Conservation (phyloP, 2,329 filamentous ascomycete species). For the Sphaceloma murrayae region DNA sequence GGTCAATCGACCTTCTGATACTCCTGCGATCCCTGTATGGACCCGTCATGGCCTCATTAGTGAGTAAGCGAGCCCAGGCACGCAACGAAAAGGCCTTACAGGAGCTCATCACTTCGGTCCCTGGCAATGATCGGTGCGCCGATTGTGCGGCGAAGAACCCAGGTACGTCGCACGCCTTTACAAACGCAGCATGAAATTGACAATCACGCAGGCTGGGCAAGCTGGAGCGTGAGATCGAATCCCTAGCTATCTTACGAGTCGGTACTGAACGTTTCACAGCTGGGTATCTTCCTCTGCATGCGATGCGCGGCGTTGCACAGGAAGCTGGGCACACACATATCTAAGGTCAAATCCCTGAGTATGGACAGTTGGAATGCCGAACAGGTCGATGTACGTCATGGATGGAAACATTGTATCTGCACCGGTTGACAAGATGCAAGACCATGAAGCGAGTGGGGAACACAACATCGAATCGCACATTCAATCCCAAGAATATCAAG, state of each 20-base stretch:
- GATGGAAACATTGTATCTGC: slow-evolving; percentile 37
- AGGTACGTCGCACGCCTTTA: slow-evolving; percentile 50
- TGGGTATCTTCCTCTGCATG: slow-evolving; percentile 94
- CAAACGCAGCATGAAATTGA: slow-evolving; percentile 23
- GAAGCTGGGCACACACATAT: slow-evolving; percentile 93
- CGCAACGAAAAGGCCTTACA: slow-evolving; percentile 90
- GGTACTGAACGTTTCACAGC: slow-evolving; percentile 39
- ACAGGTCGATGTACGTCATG: slow-evolving; percentile 73
- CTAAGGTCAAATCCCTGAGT: slow-evolving; percentile 95
- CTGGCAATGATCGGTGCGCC: slow-evolving; percentile 88
- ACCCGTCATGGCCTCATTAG: slow-evolving; percentile 54
- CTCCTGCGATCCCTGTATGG: slow-evolving; percentile 12
- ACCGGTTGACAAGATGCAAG: slow-evolving; percentile 44
- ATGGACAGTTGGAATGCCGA: slow-evolving; percentile 97
- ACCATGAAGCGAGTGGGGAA: slow-evolving; percentile 95
- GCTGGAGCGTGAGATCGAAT: slow-evolving; percentile 86
- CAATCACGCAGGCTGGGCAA: slow-evolving; percentile 67
- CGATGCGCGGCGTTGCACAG: slow-evolving; percentile 97
- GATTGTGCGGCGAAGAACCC: slow-evolving; percentile 89
- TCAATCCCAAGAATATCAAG: slow-evolving; percentile 75
- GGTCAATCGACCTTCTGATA: neutral
- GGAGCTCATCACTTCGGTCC: slow-evolving; percentile 72
- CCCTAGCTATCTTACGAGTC: neutral
- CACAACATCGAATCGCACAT: slow-evolving; percentile 70
- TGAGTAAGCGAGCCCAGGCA: slow-evolving; percentile 95